Base-by-base conservation (phyloP, 202 grass and related monocot genomes). In the Panicum virgatum region DNA sequence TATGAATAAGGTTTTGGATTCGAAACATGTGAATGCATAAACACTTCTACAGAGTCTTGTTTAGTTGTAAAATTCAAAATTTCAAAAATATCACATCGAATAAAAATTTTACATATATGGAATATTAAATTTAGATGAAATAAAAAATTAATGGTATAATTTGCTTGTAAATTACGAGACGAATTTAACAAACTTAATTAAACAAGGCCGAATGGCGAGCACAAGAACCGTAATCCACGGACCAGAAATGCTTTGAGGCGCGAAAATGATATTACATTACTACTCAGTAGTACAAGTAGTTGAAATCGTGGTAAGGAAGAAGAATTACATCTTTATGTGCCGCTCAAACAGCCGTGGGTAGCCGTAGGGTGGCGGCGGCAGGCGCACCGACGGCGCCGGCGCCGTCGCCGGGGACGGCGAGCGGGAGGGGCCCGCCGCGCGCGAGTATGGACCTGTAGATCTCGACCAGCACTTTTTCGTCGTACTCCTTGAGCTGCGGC, bases 381-480 rank as follows among this genome's bases (percentile, higher is more conserved):
- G 53, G 69, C 7, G 30, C 70, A 13, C 37, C 50, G 42, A 46
- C 36, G 19, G 30, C 32, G 32, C 38, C 43, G 27, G 53, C 37
- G 14, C 38, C 72, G 22, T 48, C 47, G 5, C 32, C 57, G 20
- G 69, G 13, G 22, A 86, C 32, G 34, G 65, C 30, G 20, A 86
- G 18, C 0, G 78, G 58, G 36, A 88, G 37, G 9, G 38, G 7
- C 1, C 80, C 81, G 7, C 86, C 84, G 54, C 80, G 39, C 30
- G 87, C 73, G 53, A 93, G 68, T 2, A 97, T 66, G 68, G 84
- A 85, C 84, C 82, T 76, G 86, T 93, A 97, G 83, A 93, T 82
- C 83, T 93, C 88, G 7, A 93, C 89, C 15, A 93, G 82, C 91
- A 97, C 53, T 57, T 91, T 97, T 79, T 91, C 81, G 44, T 97